phyloP scores from a whole-genome alignment of 345 rosid genomes.

The Odontarrhena argentea region DNA sequence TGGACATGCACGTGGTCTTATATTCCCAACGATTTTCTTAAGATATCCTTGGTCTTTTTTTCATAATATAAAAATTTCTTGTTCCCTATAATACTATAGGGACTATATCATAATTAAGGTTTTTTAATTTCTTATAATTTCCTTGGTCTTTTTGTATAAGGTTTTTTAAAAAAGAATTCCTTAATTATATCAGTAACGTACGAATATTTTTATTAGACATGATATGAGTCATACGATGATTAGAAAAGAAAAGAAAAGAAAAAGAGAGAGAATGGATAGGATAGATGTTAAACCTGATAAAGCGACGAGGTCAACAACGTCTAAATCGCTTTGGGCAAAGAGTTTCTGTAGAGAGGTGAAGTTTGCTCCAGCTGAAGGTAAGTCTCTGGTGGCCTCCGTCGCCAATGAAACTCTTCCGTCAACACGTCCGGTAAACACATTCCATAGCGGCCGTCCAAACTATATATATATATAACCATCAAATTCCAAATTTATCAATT shows the following conservation, averaged over 20 bases:
- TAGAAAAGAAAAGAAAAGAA: neutral
- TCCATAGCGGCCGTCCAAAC: constrained; percentile 52
- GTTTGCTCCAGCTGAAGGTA: constrained; percentile 52
- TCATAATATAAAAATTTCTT: neutral
- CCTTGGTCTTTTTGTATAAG: neutral
- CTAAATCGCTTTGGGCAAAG: constrained; percentile 48
- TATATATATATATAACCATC: constrained; percentile 25
- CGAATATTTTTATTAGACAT: neutral
- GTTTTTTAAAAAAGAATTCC: too few species aligned
- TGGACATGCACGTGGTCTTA: constrained; percentile 33
- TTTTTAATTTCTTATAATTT: neutral
- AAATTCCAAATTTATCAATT: neutral
- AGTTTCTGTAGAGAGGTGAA: constrained; percentile 43
- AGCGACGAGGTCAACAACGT: constrained; percentile 52
- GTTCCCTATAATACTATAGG: too few species aligned
- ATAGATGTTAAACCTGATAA: constrained; percentile 50
- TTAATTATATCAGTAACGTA: constrained; percentile 10
- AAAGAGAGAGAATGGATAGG: neutral
- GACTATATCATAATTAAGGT: constrained; percentile 13
- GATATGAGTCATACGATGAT: neutral
- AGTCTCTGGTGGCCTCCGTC: constrained; percentile 45
- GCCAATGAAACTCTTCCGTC: constrained; percentile 61
- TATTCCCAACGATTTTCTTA: constrained; percentile 20
- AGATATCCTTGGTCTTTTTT: too few species aligned
- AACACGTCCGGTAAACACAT: constrained; percentile 56